These are phyloP conservation scores for Choiromyces venosus DNA, from an alignment of 495 filamentous ascomycete genomes.

Conservation along the genomic window DNA sequence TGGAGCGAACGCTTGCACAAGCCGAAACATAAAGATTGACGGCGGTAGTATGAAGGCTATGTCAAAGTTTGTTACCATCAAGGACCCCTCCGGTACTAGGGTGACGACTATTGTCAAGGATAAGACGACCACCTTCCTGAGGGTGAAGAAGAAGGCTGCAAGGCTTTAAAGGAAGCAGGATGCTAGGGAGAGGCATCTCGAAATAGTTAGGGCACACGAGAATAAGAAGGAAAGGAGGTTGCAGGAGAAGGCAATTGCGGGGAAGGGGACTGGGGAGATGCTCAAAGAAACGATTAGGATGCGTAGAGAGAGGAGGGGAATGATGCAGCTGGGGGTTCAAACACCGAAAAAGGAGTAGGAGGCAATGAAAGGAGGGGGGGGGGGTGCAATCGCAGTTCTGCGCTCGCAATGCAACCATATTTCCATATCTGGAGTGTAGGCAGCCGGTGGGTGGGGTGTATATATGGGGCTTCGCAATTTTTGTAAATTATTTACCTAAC, in stretches of 20 bases:
- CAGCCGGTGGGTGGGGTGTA: neutral
- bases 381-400: neutral
- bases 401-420: neutral
- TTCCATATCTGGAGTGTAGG: neutral
- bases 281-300: neutral
- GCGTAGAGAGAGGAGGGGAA: constrained; percentile 2
- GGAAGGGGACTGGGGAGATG: neutral
- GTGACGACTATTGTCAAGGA: constrained; percentile 38
- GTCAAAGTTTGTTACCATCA: constrained; percentile 35
- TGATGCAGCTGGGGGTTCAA: neutral
- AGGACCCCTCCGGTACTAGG: constrained; percentile 28
- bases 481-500: neutral
- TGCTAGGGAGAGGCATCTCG: constrained; percentile 38
- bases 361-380: neutral
- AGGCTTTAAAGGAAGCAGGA: constrained; percentile 9
- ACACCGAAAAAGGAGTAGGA: neutral
- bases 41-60: constrained; percentile 17
- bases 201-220: constrained; percentile 42
- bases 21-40: constrained; percentile 51
- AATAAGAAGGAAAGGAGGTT: constrained; percentile 43
- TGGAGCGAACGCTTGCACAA: constrained; percentile 75
- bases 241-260: constrained; percentile 5
- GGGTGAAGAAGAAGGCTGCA: neutral
- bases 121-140: constrained; percentile 1
- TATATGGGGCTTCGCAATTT: too few species aligned